phyloP scores from a whole-genome alignment of 225 moss, liverwort and hornwort genomes.

The Anthoceros angustus region DNA sequence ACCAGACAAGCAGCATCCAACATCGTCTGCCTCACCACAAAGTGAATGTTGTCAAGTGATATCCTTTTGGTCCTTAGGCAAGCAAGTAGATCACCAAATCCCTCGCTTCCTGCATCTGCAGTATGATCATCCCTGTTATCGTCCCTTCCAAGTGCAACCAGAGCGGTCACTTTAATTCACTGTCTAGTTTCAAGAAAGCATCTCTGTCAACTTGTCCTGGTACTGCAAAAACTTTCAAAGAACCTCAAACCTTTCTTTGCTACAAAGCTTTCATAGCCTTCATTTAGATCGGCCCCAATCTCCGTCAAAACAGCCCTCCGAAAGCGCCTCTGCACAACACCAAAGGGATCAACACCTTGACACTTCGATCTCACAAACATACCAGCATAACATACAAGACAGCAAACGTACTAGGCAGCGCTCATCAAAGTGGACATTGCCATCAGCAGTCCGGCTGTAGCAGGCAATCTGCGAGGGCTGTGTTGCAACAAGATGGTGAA shows the following conservation, averaged over 20 bases:
- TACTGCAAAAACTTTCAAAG: too few species aligned
- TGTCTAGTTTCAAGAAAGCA: not conserved
- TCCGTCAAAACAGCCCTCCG: constrained; percentile 57
- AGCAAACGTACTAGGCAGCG: constrained; percentile 63
- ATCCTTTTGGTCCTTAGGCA: constrained; percentile 77
- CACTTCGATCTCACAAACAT: not conserved
- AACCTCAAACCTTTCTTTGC: constrained; percentile 43
- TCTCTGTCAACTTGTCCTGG: too few species aligned
- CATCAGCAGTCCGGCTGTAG: constrained; percentile 60
- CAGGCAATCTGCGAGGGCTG: constrained; percentile 74
- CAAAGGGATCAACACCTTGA: not conserved
- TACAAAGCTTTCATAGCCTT: constrained; percentile 78
- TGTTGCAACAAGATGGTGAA: not conserved
- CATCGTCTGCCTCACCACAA: constrained; percentile 39
- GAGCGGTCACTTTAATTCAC: not conserved
- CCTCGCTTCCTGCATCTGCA: constrained; percentile 51
- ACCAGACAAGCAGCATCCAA: constrained; percentile 21
- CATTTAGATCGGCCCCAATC: constrained; percentile 63
- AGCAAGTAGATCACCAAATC: constrained; percentile 79
- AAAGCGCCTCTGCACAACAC: constrained; percentile 28
- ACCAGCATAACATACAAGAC: not conserved
- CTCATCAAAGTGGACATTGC: constrained; percentile 70
- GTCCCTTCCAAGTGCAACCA: not conserved
- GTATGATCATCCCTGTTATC: not conserved
- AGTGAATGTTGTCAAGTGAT: constrained; percentile 85